Conservation (phyloP, 768 basidiomycete species). For the Serpula lacrymans region DNA sequence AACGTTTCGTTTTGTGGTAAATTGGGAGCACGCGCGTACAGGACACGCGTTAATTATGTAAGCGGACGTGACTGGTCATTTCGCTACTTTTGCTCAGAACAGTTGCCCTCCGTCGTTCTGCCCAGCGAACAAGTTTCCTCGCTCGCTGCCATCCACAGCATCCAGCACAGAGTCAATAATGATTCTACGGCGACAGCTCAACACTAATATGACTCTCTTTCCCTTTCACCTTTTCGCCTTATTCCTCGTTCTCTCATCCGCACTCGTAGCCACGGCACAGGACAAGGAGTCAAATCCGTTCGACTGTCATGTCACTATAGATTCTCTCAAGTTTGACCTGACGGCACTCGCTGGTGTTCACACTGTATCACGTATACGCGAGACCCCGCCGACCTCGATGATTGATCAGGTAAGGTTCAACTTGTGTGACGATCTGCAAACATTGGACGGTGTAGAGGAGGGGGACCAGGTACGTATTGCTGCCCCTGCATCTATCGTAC, state of each 20-base stretch:
- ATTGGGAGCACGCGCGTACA: too few species aligned
- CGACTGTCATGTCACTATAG: constrained; percentile 47
- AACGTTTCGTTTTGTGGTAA: too few species aligned
- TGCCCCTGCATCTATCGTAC: constrained; percentile 2
- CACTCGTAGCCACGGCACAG: constrained; percentile 29
- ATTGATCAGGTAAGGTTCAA: constrained; percentile 62
- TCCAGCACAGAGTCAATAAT: too few species aligned
- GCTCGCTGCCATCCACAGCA: constrained; percentile 3
- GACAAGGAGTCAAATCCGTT: constrained; percentile 48
- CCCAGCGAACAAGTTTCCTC: neutral
- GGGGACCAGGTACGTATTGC: constrained; percentile 62
- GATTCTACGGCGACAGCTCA: constrained; percentile 19
- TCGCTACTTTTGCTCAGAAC: too few species aligned
- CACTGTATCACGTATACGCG: constrained; percentile 45
- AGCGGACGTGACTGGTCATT: too few species aligned
- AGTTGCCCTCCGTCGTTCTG: neutral
- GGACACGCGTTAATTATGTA: too few species aligned
- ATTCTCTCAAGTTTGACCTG: constrained; percentile 56
- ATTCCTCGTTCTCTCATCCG: constrained; percentile 17
- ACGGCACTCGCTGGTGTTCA: constrained; percentile 51
- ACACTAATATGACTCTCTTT: neutral
- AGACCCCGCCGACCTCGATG: constrained; percentile 62
- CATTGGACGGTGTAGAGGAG: constrained; percentile 41
- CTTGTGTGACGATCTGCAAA: constrained; percentile 59
- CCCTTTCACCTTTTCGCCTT: constrained; percentile 8